phyloP scores from a whole-genome alignment of 1,284 basidiomycete species.

The Fomitopsis schrenkii region DNA sequence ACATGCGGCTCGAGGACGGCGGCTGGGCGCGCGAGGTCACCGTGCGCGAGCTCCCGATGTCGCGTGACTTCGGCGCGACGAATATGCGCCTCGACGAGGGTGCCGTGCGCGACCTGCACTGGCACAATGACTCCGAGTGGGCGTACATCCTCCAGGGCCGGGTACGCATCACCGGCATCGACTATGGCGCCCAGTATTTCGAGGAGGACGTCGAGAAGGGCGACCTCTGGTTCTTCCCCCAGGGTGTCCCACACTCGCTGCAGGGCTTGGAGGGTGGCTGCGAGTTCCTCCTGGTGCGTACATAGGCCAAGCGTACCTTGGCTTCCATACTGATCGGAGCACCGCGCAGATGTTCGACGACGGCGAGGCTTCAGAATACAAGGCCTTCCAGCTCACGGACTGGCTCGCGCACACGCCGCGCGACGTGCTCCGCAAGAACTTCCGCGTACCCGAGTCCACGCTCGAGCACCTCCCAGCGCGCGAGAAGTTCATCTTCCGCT shows the following conservation, averaged over 20 bases:
- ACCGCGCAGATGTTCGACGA: conserved; percentile 50
- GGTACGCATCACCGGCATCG: conserved; percentile 55
- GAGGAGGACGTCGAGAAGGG: conserved; percentile 40
- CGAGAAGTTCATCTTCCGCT: conserved; percentile 17
- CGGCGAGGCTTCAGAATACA: conserved; percentile 59
- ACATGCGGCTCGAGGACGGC: conserved; percentile 61
- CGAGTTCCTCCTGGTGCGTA: conserved; percentile 62
- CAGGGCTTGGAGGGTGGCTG: conserved; percentile 63
- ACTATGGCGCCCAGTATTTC: conserved; percentile 56
- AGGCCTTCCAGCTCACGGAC: conserved; percentile 60
- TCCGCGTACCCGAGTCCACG: conserved; percentile 34
- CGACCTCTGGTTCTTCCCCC: conserved; percentile 60
- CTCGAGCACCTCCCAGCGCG: conserved; percentile 3
- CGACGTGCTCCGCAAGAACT: conserved; percentile 65
- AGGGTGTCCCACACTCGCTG: conserved; percentile 46
- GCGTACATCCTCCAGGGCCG: conserved; percentile 58
- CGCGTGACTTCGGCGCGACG: conserved; percentile 37
- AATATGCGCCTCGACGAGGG: conserved; percentile 66
- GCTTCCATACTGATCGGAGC: background rate
- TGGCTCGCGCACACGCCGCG: conserved; percentile 59
- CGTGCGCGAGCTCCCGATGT: conserved; percentile 9
- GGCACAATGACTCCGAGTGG: conserved; percentile 38
- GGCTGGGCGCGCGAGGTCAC: conserved; percentile 50
- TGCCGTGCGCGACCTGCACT: conserved; percentile 45
- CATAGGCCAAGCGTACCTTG: background rate